Conservation (phyloP, 345 rosid genomes). For the Schrenkiella parvula region DNA sequence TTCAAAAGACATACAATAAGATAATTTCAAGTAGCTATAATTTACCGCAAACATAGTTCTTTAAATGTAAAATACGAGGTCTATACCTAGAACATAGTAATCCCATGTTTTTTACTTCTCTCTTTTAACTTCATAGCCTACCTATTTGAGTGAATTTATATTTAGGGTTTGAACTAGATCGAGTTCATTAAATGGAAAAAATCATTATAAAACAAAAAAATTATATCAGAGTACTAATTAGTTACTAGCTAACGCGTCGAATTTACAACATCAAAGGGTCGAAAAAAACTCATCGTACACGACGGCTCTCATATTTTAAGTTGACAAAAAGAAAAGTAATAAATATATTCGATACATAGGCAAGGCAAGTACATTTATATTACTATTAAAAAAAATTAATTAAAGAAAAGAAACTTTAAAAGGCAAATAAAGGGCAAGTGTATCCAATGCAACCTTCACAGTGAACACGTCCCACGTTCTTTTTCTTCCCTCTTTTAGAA, state of each 20-base stretch:
- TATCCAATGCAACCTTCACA: constrained; percentile 18
- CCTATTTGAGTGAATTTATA: not conserved
- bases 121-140: not conserved
- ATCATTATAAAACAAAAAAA: not conserved
- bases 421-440: not conserved
- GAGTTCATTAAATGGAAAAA: not conserved
- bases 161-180: not conserved
- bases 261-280: not conserved
- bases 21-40: not conserved
- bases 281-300: constrained; percentile 21
- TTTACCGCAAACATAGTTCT: not conserved
- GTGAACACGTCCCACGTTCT: constrained; percentile 8
- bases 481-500: not conserved
- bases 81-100: not conserved
- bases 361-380: constrained; percentile 32
- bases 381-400: not conserved
- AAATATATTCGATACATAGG: constrained; percentile 23
- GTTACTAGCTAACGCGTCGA: not conserved
- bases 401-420: constrained; percentile 1
- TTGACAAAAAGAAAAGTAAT: not conserved
- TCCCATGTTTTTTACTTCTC: not conserved
- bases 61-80: not conserved
- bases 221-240: not conserved
- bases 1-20: not conserved
- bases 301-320: constrained; percentile 12